Evolutionary conservation across 2,329 filamentous ascomycete genomes (phyloP).

Genomic region (Neurospora sp.): DNA sequence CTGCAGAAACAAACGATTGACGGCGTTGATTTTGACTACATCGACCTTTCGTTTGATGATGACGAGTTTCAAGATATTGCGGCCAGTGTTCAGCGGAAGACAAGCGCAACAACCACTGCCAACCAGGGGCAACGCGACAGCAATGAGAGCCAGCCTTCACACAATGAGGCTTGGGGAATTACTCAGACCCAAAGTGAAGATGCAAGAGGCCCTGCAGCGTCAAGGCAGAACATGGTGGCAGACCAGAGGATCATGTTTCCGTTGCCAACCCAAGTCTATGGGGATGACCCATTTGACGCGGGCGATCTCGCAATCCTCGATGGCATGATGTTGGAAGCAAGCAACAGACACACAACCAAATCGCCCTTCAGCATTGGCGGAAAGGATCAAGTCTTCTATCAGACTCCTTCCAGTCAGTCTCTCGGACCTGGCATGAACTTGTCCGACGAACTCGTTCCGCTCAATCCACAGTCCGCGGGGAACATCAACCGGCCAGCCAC

Average conservation of each 20-base stretch:
- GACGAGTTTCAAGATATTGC: background rate
- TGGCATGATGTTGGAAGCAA: background rate
- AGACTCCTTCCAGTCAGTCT: background rate
- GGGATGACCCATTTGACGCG: background rate
- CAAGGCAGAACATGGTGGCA: background rate
- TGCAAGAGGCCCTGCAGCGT: background rate
- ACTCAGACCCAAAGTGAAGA: background rate
- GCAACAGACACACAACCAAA: background rate
- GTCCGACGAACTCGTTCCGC: background rate
- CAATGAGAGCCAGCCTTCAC: background rate
- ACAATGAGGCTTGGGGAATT: background rate
- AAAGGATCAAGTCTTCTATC: background rate
- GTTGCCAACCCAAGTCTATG: background rate
- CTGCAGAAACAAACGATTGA: background rate
- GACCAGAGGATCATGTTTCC: background rate
- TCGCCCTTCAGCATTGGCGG: conserved; percentile 1
- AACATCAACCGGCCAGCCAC: background rate
- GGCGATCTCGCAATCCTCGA: background rate
- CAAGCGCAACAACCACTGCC: background rate
- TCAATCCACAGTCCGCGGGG: background rate
- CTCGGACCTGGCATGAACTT: background rate
- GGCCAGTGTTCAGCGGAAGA: background rate
- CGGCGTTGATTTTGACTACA: conserved; percentile 3
- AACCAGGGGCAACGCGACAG: background rate
- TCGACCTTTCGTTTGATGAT: conserved; percentile 3